Evolutionary conservation across 768 basidiomycete genomes (phyloP).

Genomic region (Chalciporus piperatus): DNA sequence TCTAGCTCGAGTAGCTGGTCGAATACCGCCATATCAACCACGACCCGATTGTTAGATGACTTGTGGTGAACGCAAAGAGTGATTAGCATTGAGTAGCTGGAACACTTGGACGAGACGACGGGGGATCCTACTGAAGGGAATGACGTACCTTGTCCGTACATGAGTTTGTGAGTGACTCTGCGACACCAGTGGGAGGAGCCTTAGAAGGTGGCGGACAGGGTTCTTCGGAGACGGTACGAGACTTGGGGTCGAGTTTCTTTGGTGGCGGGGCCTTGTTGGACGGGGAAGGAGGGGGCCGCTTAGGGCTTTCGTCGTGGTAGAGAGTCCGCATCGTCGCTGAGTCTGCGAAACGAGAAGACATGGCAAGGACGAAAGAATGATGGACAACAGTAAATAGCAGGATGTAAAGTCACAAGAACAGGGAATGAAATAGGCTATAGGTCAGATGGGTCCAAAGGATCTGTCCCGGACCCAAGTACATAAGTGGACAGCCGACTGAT

Average conservation of each 20-base stretch:
- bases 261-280: constrained; percentile 29
- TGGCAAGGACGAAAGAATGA: constrained; percentile 9
- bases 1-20: constrained; percentile 89
- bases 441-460: constrained; percentile 23
- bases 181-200: constrained; percentile 1
- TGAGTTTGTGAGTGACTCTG: constrained; percentile 19
- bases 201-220: constrained; percentile 10
- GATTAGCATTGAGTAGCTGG: constrained; percentile 8
- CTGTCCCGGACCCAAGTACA: constrained; percentile 26
- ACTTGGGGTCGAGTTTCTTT: constrained; percentile 32
- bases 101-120: not conserved
- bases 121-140: not conserved
- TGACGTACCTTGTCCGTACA: constrained; percentile 29
- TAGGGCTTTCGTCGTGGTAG: constrained; percentile 26
- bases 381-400: constrained; percentile 4
- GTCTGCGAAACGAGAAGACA: constrained; percentile 31
- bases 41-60: constrained; percentile 20
- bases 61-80: not conserved
- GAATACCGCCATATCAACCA: constrained; percentile 81
- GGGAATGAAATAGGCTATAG: constrained; percentile 25
- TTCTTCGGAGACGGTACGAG: constrained; percentile 31
- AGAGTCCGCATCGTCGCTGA: constrained; percentile 27
- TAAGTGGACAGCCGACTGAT: constrained; percentile 32
- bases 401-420: constrained; percentile 3
- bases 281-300: constrained; percentile 32